Percentiles rank a stretch among this genome's conserved stretches.
phyloP scores from a whole-genome alignment of 176 grass and related monocot species.

The Phoenix roebelenii region DNA sequence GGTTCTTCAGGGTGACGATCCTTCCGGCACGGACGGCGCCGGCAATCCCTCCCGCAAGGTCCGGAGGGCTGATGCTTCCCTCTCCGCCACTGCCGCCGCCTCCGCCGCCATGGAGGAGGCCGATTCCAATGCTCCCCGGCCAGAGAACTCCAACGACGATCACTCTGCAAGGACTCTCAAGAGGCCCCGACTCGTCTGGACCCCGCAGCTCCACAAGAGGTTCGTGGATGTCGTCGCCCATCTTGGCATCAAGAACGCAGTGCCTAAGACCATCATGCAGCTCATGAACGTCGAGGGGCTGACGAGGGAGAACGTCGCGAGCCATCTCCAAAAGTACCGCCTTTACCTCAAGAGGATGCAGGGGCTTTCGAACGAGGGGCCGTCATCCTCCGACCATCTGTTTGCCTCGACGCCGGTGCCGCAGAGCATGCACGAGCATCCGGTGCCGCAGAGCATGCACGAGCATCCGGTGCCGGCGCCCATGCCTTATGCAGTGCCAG shows the following conservation, averaged over 20 bases:
- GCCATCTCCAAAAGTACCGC: slow-evolving; percentile 93
- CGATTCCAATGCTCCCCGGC: slow-evolving; percentile 22
- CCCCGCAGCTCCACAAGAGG: slow-evolving; percentile 92
- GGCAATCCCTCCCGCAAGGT: neutral
- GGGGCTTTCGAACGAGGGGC: slow-evolving; percentile 50
- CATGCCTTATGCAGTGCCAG: slow-evolving; percentile 11
- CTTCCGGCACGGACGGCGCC: neutral
- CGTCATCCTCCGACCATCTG: slow-evolving; percentile 36
- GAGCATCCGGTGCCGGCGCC: slow-evolving; percentile 29
- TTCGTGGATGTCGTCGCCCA: slow-evolving; percentile 95
- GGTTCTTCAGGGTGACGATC: neutral
- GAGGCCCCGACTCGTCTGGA: slow-evolving; percentile 71
- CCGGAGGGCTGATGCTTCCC: neutral
- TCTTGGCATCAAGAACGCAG: slow-evolving; percentile 79
- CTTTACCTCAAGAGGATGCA: slow-evolving; percentile 75
- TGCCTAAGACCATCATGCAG: slow-evolving; percentile 96
- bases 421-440: slow-evolving; percentile 30
- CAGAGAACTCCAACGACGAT: slow-evolving; percentile 8
- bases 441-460: slow-evolving; percentile 31
- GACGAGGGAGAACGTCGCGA: slow-evolving; percentile 76
- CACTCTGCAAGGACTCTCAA: slow-evolving; percentile 23
- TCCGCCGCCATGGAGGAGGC: slow-evolving; percentile 23
- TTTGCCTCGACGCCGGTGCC: slow-evolving; percentile 53
- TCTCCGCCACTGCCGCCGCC: neutral
- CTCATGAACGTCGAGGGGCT: slow-evolving; percentile 97